Evolutionary conservation across 331 rosid genomes (phyloP), one percentile per base, ranked within the genome.

Genomic region (Quercus lobata): DNA sequence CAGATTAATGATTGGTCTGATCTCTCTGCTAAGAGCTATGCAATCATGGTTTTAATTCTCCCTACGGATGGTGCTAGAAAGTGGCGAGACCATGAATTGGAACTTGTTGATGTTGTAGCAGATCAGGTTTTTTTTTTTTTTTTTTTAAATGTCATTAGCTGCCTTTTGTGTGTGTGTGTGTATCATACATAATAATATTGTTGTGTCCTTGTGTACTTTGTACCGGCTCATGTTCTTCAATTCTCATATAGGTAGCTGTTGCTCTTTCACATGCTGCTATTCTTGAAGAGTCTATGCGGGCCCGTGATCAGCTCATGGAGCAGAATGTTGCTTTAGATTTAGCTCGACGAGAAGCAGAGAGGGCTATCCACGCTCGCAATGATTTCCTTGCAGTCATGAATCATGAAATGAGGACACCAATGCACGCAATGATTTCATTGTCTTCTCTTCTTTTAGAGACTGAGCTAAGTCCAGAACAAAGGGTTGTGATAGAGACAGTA

Each of bases 191-290:
- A 14, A 10, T 49, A 71, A 49, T 37, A 61, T 27, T 46, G 25
- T 61, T 37, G 41, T 73, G 37, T 41, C 70, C 46, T 52, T 35
- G 34, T 53, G 5, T 62, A 30, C 16, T 65, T 7, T 41, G 18
- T 65, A 65, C 46, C 34, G 72, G 77, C 46, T 84, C 73, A 70
- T 69, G 15, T 54, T 63, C 46, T 1, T 62, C 52, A 60, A 57
- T 76, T 57, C 73, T 71, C 55, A 53, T 75, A 69, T 82, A 93
- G 99, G 99, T 95, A 73, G 97, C 97, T 37, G 98, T 95, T 71
- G 98, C 98, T 76, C 97, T 95, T 83, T 95, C 98, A 63, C 99
- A 95, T 86, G 99, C 99, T 79, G 92, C 97, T 81, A 90, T 95
- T 83, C 82, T 95, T 76, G 99, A 93, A 87, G 97, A 93, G 83